Evolutionary conservation across 2,329 filamentous ascomycete species (phyloP), one percentile per base, ranked within the genome.

Genomic region (Fusarium zealandicum): DNA sequence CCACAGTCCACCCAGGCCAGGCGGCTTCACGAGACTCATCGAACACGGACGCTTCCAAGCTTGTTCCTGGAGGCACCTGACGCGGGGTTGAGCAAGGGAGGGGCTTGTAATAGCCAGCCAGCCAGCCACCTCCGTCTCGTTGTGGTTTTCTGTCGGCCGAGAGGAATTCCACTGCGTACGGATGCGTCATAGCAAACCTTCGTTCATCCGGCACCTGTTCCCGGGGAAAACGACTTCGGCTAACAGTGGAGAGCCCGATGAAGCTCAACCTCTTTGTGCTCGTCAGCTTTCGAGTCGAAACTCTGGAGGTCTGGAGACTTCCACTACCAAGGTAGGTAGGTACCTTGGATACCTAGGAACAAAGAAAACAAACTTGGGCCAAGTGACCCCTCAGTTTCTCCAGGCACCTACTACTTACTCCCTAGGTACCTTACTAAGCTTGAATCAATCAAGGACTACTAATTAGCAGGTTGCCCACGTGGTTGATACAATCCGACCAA

Each of bases 21-120:
- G 49, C 35, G 18, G 40, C 51, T 48, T 56, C 48, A 51, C 47
- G 47, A 59, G 42, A 49, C 61, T 43, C 53, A 18, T 43, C 53
- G 18, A 30, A 30, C 37, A 22, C 40, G 40, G 37, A 49, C 51
- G 53, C 51, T n/a, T n/a, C n/a, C n/a, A n/a, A n/a, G n/a, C n/a
- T 46, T 51, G 61, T 66, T 55, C 63, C 61, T 64, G 55, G 49
- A 55, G 47, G 51, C 63, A 63, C 61, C 63, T 66, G 63, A 66
- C 58, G 36, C 42, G 45, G 41, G 43, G 37, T 59, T 58, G 38
- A 43, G 53, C 39, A 46, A 45, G 31, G 36, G 54, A 35, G 54
- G 49, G 43, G 56, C 31, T 58, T 46, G 38, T 32, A n/a, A n/a
- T n/a, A n/a, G n/a, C n/a, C n/a, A n/a, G n/a, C n/a, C n/a, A 58